Evolutionary conservation across 2,329 filamentous ascomycete genomes (phyloP), one percentile per base, ranked within the genome.

Genomic region (Verticillium tricorpus): DNA sequence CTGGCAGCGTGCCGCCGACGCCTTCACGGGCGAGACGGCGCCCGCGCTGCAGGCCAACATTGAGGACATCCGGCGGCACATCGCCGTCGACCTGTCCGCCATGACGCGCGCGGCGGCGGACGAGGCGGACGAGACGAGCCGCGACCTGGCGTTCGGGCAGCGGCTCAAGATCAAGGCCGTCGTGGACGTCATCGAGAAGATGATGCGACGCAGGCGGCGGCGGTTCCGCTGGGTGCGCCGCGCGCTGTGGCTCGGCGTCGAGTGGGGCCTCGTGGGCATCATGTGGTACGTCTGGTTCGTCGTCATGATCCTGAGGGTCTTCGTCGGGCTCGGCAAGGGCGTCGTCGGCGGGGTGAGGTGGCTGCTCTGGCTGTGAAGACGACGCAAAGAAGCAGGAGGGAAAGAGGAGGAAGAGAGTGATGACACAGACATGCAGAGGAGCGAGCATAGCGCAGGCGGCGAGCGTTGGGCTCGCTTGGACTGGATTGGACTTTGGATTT

Each of bases 241-340:
- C 15, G 86, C 87, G 0, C 89, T 92, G 15, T 98, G 93, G 84
- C 86, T 93, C 60, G 76, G 89, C 22, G 85, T 97, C 17, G 94
- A 98, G 79, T 97, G 93, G 92, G 78, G 87, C 58, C 82, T 98
- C 19, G 87, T 98, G 45, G 91, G 90, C 4, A 85, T 96, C 68
- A 92, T 98, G 88, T 97, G 95, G 93, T 92, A 90, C 75, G 88
- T 96, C 17, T 98, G 94, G 93, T 86, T 96, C 63, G 80, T 96
- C 37, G 93, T 97, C 28, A 90, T 93, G 73, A 80, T 94, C 28
- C 80, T 90, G 59, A 85, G 91, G 63, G 74, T 91, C 15, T 76
- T 90, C 39, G 78, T 87, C 63, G 87, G 88, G 12, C 68, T 89
- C 1, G 83, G 89, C 55, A 83, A 83, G 56, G 87, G 87, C 2